phyloP scores from a whole-genome alignment of 345 rosid species.

The Barbarea vulgaris region DNA sequence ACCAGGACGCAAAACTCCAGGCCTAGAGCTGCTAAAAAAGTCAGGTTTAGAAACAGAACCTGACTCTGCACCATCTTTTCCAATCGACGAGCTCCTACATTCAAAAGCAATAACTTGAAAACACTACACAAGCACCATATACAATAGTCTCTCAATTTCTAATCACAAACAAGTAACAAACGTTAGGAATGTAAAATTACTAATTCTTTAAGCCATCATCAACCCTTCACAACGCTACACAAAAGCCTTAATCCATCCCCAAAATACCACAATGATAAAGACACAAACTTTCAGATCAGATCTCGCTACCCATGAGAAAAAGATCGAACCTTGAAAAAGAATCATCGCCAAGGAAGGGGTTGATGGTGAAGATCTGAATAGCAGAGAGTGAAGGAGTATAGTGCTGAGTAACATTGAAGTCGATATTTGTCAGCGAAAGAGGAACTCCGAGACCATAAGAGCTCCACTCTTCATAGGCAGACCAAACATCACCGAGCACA shows the following conservation, averaged over 20 bases:
- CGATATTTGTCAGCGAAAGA: background rate
- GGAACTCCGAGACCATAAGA: background rate
- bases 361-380: constrained; percentile 36
- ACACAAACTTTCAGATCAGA: background rate
- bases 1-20: background rate
- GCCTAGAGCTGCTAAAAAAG: background rate
- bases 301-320: background rate
- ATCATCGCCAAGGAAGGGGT: constrained; percentile 1
- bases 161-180: background rate
- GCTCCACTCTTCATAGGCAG: constrained; percentile 14
- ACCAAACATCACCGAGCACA: constrained; percentile 4
- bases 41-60: background rate
- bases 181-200: background rate
- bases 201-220: background rate
- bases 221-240: background rate
- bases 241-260: background rate
- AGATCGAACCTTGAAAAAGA: constrained; percentile 27
- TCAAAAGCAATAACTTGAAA: constrained; percentile 24
- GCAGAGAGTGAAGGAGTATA: constrained; percentile 32
- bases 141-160: background rate
- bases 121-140: background rate
- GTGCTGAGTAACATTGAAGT: background rate
- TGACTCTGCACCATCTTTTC: background rate
- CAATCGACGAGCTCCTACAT: constrained; percentile 18
- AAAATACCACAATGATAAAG: background rate